A percentile compares a stretch with the other conserved stretches of the same genome.
Evolutionary conservation across 73 alveolate species (phyloP).

Genomic region (Tetrahymena thermophila): DNA sequence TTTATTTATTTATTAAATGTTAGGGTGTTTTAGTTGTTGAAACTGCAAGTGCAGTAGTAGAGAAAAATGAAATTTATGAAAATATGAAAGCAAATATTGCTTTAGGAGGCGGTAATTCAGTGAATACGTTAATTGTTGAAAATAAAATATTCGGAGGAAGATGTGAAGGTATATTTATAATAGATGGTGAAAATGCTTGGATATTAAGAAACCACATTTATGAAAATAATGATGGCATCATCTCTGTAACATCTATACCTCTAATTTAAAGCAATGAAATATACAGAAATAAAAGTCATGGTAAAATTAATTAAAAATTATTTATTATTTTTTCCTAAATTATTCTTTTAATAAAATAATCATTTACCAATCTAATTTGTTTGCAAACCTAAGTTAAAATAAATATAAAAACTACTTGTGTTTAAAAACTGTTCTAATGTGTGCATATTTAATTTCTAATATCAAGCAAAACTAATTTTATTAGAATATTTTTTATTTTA

Average conservation of each 20-base stretch:
- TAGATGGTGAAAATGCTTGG: slow-evolving; percentile 79
- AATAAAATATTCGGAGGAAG: slow-evolving; percentile 79
- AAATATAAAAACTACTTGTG: too few species aligned
- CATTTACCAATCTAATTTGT: too few species aligned
- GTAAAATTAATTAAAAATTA: slow-evolving; percentile 65
- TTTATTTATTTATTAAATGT: too few species aligned
- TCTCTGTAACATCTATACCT: slow-evolving; percentile 68
- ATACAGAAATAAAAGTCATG: slow-evolving; percentile 78
- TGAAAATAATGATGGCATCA: slow-evolving; percentile 94
- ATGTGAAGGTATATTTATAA: slow-evolving; percentile 87
- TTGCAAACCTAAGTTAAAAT: too few species aligned
- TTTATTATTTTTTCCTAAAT: slow-evolving; percentile 66
- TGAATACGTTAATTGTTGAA: slow-evolving; percentile 67
- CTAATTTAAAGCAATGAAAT: slow-evolving; percentile 79
- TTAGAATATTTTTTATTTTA: too few species aligned
- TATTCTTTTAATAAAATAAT: not conserved
- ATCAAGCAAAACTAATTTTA: too few species aligned
- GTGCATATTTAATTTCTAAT: too few species aligned
- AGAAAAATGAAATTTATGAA: slow-evolving; percentile 74
- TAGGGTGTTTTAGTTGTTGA: slow-evolving; percentile 90
- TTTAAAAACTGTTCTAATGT: too few species aligned
- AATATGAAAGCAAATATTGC: slow-evolving; percentile 94
- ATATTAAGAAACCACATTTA: slow-evolving; percentile 73
- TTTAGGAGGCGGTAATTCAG: slow-evolving; percentile 88
- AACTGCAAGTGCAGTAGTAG: slow-evolving; percentile 84